Evolutionary conservation across 345 rosid genomes (phyloP), one percentile per base, ranked within the genome.

Genomic region (Eutrema heterophyllum): DNA sequence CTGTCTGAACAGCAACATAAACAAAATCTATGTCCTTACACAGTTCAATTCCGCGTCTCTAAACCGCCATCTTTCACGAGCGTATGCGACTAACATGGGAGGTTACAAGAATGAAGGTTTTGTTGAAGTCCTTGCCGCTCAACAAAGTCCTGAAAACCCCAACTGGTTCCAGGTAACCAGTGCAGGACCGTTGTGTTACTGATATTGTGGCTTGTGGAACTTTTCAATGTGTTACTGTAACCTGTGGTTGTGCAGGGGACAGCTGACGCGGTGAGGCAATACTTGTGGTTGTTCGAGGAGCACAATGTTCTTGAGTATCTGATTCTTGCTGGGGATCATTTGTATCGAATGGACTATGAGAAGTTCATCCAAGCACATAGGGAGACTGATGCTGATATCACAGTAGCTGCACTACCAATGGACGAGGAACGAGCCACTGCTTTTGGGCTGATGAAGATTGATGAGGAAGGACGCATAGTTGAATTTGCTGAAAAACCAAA

Each of bases 231-330:
- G 18, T 2, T 32, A 24, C 5, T 40, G 30, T 64, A 18, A 32
- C 21, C 6, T 24, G 15, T 67, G 53, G 46, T 71, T 71, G 59
- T 61, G 55, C 84, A 93, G 98, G 98, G 98, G 41, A 93, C 98
- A 29, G 97, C 98, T n/a, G 97, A 93, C 86, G 98, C 98, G 0
- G 97, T 91, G 70, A 91, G 97, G 81, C 98, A 93, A 75, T 93
- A 93, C 75, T 75, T 93, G 83, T 93, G 97, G 98, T 72, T 93
- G 78, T 89, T 93, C 52, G 98, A 93, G 87, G 98, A 93, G 82
- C 98, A 93, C 43, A 86, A 93, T 84, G 91, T 93, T 40, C 65
- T 93, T 81, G 98, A 93, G 59, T 93, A 80, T 74, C 73, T 93
- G 68, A 79, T 93, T 83, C 98, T 93, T 78, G 98, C 98, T 58